Evolutionary conservation across 179 eudicot genomes (phyloP).

Genomic region (Amaranthus tricolor): DNA sequence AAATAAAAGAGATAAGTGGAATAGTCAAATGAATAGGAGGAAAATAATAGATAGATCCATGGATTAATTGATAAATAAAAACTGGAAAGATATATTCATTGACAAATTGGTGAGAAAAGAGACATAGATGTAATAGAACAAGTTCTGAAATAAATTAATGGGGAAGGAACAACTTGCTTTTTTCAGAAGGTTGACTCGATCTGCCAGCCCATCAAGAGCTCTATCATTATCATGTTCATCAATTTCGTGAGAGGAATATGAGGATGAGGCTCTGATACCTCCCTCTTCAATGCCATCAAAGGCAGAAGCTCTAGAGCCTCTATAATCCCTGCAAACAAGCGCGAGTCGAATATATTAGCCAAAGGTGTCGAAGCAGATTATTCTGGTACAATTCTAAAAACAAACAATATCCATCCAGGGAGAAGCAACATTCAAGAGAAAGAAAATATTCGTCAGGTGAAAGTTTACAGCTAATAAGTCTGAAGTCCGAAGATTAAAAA

Average conservation of each 20-base stretch:
- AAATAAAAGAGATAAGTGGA: background rate
- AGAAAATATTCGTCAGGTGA: background rate
- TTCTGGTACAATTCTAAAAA: background rate
- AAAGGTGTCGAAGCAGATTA: background rate
- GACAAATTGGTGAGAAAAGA: too few relatives aligned
- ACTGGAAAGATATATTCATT: background rate
- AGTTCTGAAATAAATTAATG: background rate
- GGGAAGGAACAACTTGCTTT: constrained; percentile 31
- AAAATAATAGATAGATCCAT: too few relatives aligned
- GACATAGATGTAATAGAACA: background rate
- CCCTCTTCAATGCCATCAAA: constrained; percentile 97
- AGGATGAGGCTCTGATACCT: constrained; percentile 80
- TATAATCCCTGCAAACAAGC: constrained; percentile 51
- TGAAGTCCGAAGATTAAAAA: background rate
- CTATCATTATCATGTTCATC: constrained; percentile 84
- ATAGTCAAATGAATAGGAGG: background rate
- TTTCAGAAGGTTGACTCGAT: constrained; percentile 79
- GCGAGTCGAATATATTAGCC: background rate
- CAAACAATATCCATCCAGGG: background rate
- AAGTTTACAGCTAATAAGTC: background rate
- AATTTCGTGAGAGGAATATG: constrained; percentile 80
- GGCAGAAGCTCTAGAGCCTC: constrained; percentile 56
- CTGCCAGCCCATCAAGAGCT: constrained; percentile 84
- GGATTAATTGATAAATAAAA: too few relatives aligned
- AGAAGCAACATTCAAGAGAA: background rate